Base-by-base conservation (phyloP, 495 filamentous ascomycete species). In the Aspergillus carlsbadensis region DNA sequence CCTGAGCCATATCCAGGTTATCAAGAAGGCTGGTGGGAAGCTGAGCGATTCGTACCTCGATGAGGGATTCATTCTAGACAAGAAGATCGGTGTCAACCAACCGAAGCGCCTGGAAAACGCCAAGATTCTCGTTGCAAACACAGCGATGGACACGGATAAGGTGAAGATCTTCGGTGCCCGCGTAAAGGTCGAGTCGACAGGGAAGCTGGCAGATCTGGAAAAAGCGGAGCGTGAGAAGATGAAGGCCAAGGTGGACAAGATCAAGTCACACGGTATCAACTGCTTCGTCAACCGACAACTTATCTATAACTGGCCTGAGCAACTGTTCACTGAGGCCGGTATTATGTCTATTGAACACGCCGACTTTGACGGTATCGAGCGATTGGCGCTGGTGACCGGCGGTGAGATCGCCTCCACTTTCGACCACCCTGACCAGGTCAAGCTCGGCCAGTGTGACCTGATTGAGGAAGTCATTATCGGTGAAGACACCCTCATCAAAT, bases 261-360 rank as follows among this genome's bases (percentile, higher is more conserved):
- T 98, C 79, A 98, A 98, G 84, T 84, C 91, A 33, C 95, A 98
- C 65, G 94, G 94, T 37, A 96, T 98, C 78, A 98, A 98, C 82
- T 98, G 95, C 79, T 98, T 98, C 76, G 95, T 98, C 68, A 98
- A 98, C 81, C 82, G 94, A 58, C 94, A 98, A 69, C 83, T 98
- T 42, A 98, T 98, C 75, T 98, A 98, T 82, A 98, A 98, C 82
- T 98, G 94, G 93, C 94, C 94, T 33, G 94, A 98, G 71, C 95
- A 98, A 75, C 87, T 98, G 46, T 98, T 98, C 70, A 89, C 93
- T 21, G 94, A 98, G 70, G 93, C 92, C 10, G 95, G 94, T 48
- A 98, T 98, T 73, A 86, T 95, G 78, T 96, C 92, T 14, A 98
- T 98, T 64, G 94, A 98, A 79, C 94, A 98, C 70, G 94, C 94